phyloP scores from a whole-genome alignment of 805 yeast species.

The Candida nanaspora region DNA sequence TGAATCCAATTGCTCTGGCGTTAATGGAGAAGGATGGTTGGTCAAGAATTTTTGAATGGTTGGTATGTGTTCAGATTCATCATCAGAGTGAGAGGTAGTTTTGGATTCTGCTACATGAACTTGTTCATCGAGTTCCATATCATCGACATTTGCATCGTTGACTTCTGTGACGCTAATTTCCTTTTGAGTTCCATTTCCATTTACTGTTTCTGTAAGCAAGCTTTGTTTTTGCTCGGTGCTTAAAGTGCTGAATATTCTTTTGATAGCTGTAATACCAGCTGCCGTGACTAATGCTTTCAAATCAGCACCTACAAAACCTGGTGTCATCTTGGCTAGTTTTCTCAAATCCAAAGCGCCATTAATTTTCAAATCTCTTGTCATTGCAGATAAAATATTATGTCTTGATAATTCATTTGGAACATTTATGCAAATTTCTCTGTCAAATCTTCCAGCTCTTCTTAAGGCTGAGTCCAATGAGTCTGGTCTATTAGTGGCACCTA shows the following conservation, averaged over 20 bases:
- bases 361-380: conserved; percentile 61
- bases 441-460: conserved; percentile 95
- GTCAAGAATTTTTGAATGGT: conserved; percentile 67
- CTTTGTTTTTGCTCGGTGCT: conserved; percentile 32
- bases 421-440: conserved; percentile 85
- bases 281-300: conserved; percentile 89
- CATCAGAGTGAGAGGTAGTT: conserved; percentile 1
- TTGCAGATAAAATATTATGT: conserved; percentile 63
- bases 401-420: conserved; percentile 91
- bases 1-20: conserved; percentile 67
- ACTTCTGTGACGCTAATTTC: conserved; percentile 1
- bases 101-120: background rate
- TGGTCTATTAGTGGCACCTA: conserved; percentile 97
- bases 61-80: conserved; percentile 25
- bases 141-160: conserved; percentile 11
- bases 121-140: conserved; percentile 17
- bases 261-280: conserved; percentile 91
- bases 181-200: conserved; percentile 1
- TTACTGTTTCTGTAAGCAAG: conserved; percentile 7
- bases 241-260: conserved; percentile 71
- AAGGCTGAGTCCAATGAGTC: conserved; percentile 92
- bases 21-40: conserved; percentile 73
- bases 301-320: conserved; percentile 98
- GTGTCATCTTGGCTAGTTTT: conserved; percentile 82
- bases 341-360: conserved; percentile 65